Evolutionary conservation across 1,284 basidiomycete genomes (phyloP), one percentile per base, ranked within the genome.

Genomic region (Golubevia sp.): DNA sequence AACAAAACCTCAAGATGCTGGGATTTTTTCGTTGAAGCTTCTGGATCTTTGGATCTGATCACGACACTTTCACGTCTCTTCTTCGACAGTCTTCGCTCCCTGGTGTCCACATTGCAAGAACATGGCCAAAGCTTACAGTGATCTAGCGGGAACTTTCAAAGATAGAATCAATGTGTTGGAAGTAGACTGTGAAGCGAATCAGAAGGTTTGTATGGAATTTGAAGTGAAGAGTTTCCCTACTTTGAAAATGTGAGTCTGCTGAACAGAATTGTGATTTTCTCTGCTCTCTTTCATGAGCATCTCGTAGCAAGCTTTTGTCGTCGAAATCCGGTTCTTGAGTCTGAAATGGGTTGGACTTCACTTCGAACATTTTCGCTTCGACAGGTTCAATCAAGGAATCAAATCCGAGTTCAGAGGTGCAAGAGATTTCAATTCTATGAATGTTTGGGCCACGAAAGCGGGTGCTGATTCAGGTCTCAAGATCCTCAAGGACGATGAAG

Each of bases 41-140:
- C 27, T 56, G 13, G 13, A 8, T 44, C n/a, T 6, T 11, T 23
- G 50, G 11, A 27, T 6, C 21, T 52, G 50, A 27, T 13, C 21
- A 49, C 18, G 18, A 18, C 1, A 23, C 48, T 23, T 23, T 23
- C 50, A 6, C 25, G 25, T 52, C 13, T 13, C 1, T 13, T 26
- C 25, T 13, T 26, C 50, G 25, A 23, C 50, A 61, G 61, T 80
- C 59, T 79, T 72, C 51, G 77, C 76, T n/a, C 76, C 80, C 0
- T 81, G 77, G 74, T 82, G 80, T 55, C 80, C 79, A 8, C 80
- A 82, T 58, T 82, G 80, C 67, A 64, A 69, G 24, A 73, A 75
- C 23, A 82, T 82, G 80, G 76, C 72, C 0, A 51, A 61, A 1
- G 71, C 74, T 4, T 82, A 66, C 62, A 62, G 67, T 55, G 53